Evolutionary conservation across 495 filamentous ascomycete species (phyloP).

Genomic region (Terfezia claveryi): DNA sequence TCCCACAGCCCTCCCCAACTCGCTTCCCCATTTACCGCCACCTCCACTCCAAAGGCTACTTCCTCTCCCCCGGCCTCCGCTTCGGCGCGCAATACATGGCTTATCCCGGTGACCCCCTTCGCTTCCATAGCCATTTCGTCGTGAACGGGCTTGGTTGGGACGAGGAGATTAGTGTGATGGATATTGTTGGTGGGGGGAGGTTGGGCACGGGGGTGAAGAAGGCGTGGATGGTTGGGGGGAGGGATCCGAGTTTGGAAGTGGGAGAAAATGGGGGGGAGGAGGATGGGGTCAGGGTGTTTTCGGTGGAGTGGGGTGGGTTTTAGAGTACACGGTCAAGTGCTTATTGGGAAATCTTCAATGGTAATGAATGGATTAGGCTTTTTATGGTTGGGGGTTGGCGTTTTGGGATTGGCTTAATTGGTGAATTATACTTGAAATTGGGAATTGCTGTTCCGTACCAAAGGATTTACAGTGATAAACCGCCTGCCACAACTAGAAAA

Average conservation of each 20-base stretch:
- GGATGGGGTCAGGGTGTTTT: constrained; percentile 39
- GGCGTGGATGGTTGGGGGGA: constrained; percentile 66
- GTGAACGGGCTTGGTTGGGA: constrained; percentile 63
- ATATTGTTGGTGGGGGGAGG: constrained; percentile 65
- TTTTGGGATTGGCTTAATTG: no score
- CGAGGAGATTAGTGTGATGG: constrained; percentile 58
- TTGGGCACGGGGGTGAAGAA: constrained; percentile 93
- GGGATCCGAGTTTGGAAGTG: constrained; percentile 9
- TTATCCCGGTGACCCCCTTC: constrained; percentile 82
- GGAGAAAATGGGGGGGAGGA: constrained; percentile 13
- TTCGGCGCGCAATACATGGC: constrained; percentile 88
- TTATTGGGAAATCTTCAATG: no score
- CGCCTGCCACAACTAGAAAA: no score
- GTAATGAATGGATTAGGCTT: no score
- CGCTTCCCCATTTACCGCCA: constrained; percentile 46
- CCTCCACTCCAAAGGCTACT: constrained; percentile 62
- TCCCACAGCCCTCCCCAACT: constrained; percentile 11
- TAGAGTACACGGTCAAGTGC: constrained; percentile 18
- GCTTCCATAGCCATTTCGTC: constrained; percentile 87
- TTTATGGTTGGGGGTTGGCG: no score
- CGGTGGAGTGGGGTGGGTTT: constrained; percentile 71
- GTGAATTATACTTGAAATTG: no score
- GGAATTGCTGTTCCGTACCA: no score
- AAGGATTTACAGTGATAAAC: no score
- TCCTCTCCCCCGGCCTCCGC: constrained; percentile 69